Evolutionary conservation across 495 filamentous ascomycete species (phyloP).

Genomic region (Letharia lupina): DNA sequence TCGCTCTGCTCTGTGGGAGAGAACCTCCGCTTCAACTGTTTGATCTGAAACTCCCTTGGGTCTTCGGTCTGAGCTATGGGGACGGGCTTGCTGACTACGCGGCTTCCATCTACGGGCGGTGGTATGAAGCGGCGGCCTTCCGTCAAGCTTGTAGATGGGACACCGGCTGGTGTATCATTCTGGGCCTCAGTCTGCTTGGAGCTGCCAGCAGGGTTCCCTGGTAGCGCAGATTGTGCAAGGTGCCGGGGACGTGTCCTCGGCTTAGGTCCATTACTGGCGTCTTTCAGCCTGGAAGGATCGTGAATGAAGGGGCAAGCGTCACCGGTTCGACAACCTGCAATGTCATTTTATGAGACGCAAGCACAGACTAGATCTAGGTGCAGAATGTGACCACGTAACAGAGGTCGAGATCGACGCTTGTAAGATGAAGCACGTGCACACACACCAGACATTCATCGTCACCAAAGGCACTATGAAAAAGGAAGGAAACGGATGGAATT

Average conservation of each 20-base stretch:
- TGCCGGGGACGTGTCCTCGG: conserved; percentile 13
- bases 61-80: conserved; percentile 57
- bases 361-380: conserved; percentile 7
- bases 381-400: neutral
- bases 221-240: neutral
- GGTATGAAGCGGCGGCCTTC: conserved; percentile 20
- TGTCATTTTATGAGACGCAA: conserved; percentile 9
- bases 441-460: neutral
- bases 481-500: neutral
- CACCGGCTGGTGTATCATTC: neutral
- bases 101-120: conserved; percentile 28
- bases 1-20: conserved; percentile 49
- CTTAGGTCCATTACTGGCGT: conserved; percentile 10
- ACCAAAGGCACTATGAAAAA: neutral
- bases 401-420: neutral
- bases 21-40: conserved; percentile 66
- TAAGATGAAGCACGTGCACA: neutral
- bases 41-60: conserved; percentile 67
- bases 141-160: conserved; percentile 1
- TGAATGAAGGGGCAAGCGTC: conserved; percentile 38
- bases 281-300: conserved; percentile 24
- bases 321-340: conserved; percentile 37
- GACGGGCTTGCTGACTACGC: conserved; percentile 55
- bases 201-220: conserved; percentile 18
- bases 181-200: neutral